Evolutionary conservation across 768 basidiomycete species (phyloP).

Genomic region (Suillus lakei): DNA sequence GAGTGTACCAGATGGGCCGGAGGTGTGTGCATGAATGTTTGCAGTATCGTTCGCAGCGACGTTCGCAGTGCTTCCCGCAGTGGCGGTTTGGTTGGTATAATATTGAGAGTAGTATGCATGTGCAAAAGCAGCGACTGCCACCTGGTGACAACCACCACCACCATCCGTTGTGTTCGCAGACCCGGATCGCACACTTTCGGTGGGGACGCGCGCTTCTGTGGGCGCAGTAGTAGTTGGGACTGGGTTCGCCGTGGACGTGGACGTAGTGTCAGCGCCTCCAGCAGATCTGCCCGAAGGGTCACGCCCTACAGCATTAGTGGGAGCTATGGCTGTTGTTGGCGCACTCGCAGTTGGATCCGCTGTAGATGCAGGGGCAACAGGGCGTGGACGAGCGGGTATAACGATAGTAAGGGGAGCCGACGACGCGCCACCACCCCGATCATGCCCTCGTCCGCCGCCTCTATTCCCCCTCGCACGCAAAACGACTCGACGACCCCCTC

Average conservation of each 20-base stretch:
- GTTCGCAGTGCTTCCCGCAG: not conserved
- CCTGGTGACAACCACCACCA: not conserved
- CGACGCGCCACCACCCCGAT: not conserved
- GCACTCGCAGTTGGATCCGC: not conserved
- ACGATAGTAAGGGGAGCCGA: not conserved
- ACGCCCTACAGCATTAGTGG: not conserved
- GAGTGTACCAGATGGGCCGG: not conserved
- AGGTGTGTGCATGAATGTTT: no score
- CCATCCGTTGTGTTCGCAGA: not conserved
- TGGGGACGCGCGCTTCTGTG: not conserved
- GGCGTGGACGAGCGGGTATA: not conserved
- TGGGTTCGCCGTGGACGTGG: not conserved
- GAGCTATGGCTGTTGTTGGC: not conserved
- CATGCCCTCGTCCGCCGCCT: not conserved
- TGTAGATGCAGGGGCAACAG: not conserved
- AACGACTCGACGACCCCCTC: not conserved
- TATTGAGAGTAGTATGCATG: not conserved
- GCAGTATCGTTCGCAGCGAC: no score
- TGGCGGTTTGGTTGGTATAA: not conserved
- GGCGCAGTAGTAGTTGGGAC: not conserved
- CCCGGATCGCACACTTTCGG: not conserved
- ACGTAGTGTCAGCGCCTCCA: not conserved
- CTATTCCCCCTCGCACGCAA: not conserved
- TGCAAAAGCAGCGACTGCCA: not conserved
- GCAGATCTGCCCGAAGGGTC: not conserved